phyloP scores from a whole-genome alignment of 1,139 yeast genomes.

The Lodderomyces beijingensis region DNA sequence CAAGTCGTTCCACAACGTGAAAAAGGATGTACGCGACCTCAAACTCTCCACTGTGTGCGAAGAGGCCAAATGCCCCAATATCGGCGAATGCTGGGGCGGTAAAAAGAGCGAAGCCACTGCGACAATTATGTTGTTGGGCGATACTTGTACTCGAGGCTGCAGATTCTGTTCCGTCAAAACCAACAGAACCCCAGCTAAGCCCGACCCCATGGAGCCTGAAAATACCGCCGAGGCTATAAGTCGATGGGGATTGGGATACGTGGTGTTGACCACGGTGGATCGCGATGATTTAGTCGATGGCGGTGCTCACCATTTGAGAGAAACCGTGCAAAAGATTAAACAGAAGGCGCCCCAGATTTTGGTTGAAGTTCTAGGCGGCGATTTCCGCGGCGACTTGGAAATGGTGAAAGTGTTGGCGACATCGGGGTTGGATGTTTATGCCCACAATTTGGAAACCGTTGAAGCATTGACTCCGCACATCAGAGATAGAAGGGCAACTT shows the following conservation, averaged over 20 bases:
- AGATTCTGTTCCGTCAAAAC: constrained; percentile 97
- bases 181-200: constrained; percentile 75
- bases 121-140: constrained; percentile 97
- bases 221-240: constrained; percentile 97
- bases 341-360: constrained; percentile 84
- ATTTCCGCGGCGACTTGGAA: constrained; percentile 83
- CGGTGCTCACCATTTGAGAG: constrained; percentile 86
- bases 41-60: constrained; percentile 95
- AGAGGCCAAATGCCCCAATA: constrained; percentile 97
- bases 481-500: constrained; percentile 95
- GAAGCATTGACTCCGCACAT: constrained; percentile 93
- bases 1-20: constrained; percentile 69
- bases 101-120: constrained; percentile 96
- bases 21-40: constrained; percentile 82
- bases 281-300: constrained; percentile 94
- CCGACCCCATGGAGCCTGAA: constrained; percentile 96
- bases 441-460: constrained; percentile 95
- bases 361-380: constrained; percentile 94
- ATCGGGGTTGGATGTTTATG: constrained; percentile 92
- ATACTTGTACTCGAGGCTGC: constrained; percentile 98
- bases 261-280: constrained; percentile 95
- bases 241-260: constrained; percentile 98
- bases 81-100: constrained; percentile 99
- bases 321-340: constrained; percentile 81
- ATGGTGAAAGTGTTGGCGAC: constrained; percentile 77